A percentile compares a stretch with the other conserved stretches of the same genome.
Evolutionary conservation across 2,329 filamentous ascomycete genomes (phyloP).

Genomic region (Calonectria pseudoreteaudii): DNA sequence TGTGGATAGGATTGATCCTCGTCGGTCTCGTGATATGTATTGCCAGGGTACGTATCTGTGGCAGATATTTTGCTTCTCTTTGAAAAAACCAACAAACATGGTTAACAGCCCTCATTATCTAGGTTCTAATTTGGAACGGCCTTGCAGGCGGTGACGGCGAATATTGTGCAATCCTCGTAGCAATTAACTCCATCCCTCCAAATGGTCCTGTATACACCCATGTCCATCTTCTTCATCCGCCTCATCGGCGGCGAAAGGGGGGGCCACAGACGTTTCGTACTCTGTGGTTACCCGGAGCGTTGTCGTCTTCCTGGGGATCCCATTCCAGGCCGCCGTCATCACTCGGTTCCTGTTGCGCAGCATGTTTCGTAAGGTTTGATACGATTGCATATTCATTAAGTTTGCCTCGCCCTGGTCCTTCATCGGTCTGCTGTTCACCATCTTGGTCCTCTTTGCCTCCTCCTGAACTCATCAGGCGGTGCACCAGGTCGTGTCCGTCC

Average conservation of each 20-base stretch:
- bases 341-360: conserved; percentile 74
- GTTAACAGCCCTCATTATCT: neutral
- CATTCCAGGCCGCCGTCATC: conserved; percentile 81
- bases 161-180: conserved; percentile 86
- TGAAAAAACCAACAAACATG: neutral
- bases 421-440: conserved; percentile 87
- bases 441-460: conserved; percentile 86
- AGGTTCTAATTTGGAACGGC: conserved; percentile 76
- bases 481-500: conserved; percentile 84
- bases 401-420: conserved; percentile 80
- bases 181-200: conserved; percentile 79
- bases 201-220: conserved; percentile 78
- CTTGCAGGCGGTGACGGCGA: conserved; percentile 80
- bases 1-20: conserved; percentile 78
- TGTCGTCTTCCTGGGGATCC: conserved; percentile 86
- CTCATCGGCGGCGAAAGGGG: conserved; percentile 68
- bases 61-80: conserved; percentile 46
- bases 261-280: conserved; percentile 63
- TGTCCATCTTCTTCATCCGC: conserved; percentile 77
- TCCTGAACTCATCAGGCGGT: conserved; percentile 83
- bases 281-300: conserved; percentile 81
- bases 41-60: conserved; percentile 77
- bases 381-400: conserved; percentile 76
- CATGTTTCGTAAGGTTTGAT: conserved; percentile 69
- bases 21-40: conserved; percentile 90